Conservation (phyloP, 352 stramenopile genomes). For the Phytopythium helicoides region DNA sequence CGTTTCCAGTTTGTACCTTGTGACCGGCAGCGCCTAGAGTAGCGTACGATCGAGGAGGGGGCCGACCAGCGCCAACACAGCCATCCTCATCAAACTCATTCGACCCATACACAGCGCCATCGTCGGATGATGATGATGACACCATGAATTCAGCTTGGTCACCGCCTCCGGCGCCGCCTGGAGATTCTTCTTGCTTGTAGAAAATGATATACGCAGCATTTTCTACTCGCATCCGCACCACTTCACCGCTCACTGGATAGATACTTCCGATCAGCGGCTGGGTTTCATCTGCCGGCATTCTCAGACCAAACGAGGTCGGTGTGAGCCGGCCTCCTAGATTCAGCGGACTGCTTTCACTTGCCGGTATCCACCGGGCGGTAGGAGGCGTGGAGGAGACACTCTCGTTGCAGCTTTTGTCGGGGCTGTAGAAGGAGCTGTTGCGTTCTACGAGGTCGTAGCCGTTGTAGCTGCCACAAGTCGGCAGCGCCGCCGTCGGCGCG, state of each 20-base stretch:
- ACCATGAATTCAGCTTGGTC: constrained; percentile 34
- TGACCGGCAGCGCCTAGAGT: constrained; percentile 79
- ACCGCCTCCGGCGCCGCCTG: constrained; percentile 25
- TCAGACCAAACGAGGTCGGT: constrained; percentile 48
- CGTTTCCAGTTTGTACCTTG: constrained; percentile 85
- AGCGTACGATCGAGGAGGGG: constrained; percentile 68
- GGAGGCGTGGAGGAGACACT: constrained; percentile 3
- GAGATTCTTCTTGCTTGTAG: constrained; percentile 51
- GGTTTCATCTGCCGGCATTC: constrained; percentile 50
- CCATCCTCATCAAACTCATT: constrained; percentile 40
- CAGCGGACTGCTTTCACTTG: constrained; percentile 1
- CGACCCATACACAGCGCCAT: constrained; percentile 18
- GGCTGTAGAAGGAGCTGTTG: constrained; percentile 10
- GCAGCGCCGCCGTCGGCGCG: constrained; percentile 33
- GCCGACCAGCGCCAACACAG: constrained; percentile 9
- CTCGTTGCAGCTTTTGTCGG: constrained; percentile 2
- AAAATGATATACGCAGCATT: constrained; percentile 89
- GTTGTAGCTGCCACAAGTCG: constrained; percentile 19
- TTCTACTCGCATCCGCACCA: constrained; percentile 68
- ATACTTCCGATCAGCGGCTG: constrained; percentile 65
- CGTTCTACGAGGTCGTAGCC: constrained; percentile 40
- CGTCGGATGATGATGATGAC: constrained; percentile 49
- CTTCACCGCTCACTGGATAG: constrained; percentile 69
- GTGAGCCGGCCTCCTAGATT: constrained; percentile 41
- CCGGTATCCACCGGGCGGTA: constrained; percentile 5